phyloP scores from a whole-genome alignment of 139 green algal genomes.

The Tetratostichococcus sp. region DNA sequence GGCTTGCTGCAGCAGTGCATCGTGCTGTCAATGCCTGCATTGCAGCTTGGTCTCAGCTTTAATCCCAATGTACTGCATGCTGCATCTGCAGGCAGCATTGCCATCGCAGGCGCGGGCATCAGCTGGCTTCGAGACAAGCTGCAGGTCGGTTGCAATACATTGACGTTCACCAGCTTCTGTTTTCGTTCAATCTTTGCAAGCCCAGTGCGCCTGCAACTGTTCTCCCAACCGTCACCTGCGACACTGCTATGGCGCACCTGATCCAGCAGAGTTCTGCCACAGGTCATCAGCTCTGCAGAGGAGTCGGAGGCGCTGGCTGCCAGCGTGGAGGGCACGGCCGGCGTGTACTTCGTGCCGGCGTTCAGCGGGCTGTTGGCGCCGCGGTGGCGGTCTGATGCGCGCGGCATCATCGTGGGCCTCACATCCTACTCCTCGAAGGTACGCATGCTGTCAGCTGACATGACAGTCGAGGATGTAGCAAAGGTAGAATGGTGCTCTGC shows the following conservation, averaged over 20 bases:
- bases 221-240: too few relatives aligned
- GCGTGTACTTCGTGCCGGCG: conserved; percentile 95
- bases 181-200: too few relatives aligned
- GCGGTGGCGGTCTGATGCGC: conserved; percentile 81
- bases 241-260: too few relatives aligned
- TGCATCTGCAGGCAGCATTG: conserved; percentile 55
- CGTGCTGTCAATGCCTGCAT: too few relatives aligned
- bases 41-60: too few relatives aligned
- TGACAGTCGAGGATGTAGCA: too few relatives aligned
- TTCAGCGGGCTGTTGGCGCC: conserved; percentile 94
- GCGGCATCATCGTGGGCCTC: conserved; percentile 80
- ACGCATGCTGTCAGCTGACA: conserved; percentile 5
- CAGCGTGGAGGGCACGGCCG: conserved; percentile 56
- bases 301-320: conserved; percentile 50
- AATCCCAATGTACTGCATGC: not conserved
- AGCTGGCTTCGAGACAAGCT: conserved; percentile 85
- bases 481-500: too few relatives aligned
- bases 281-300: conserved; percentile 51
- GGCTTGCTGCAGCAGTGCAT: too few relatives aligned
- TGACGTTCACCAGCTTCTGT: not conserved
- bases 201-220: too few relatives aligned
- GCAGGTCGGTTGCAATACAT: conserved; percentile 64
- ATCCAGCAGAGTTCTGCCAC: too few relatives aligned
- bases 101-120: conserved; percentile 74
- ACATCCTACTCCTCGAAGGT: conserved; percentile 58